These are phyloP conservation scores for Boechera retrofracta DNA, from an alignment of 345 rosid species.

Conservation along the genomic window DNA sequence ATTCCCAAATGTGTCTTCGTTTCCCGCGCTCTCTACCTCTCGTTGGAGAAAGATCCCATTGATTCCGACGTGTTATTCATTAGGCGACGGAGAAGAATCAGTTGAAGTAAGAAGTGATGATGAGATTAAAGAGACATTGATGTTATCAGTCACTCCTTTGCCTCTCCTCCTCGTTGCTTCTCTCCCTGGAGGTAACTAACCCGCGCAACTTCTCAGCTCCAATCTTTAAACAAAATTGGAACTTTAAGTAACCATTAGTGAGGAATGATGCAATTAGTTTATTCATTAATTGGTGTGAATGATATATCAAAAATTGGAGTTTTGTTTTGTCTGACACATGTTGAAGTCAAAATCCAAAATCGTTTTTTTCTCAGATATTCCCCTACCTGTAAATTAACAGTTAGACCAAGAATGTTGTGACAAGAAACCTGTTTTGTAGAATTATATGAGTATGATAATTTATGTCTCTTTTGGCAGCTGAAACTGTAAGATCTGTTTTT, in stretches of 20 bases:
- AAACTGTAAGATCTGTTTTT: slow-evolving; percentile 61
- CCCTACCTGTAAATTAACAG: too few species aligned
- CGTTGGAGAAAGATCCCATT: slow-evolving; percentile 43
- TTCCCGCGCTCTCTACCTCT: slow-evolving; percentile 30
- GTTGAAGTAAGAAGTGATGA: slow-evolving; percentile 27
- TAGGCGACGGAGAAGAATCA: slow-evolving; percentile 11
- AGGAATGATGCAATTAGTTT: background rate
- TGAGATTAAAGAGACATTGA: slow-evolving; percentile 53
- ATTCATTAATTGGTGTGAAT: background rate
- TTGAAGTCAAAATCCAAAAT: too few species aligned
- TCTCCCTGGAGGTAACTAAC: slow-evolving; percentile 86
- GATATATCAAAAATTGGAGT: background rate
- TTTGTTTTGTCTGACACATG: background rate
- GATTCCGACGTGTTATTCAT: slow-evolving; percentile 10
- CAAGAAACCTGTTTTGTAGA: background rate
- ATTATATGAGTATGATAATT: background rate
- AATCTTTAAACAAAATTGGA: background rate
- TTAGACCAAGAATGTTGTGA: background rate
- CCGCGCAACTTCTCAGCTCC: background rate
- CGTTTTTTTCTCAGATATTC: too few species aligned
- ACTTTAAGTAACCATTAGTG: background rate
- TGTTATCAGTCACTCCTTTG: slow-evolving; percentile 73
- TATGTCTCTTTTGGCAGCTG: slow-evolving; percentile 58
- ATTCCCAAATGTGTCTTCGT: slow-evolving; percentile 36
- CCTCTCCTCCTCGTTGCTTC: slow-evolving; percentile 70